These are phyloP conservation scores for Clonostachys rhizophaga DNA, from an alignment of 2,329 filamentous ascomycete genomes.

Conservation along the genomic window DNA sequence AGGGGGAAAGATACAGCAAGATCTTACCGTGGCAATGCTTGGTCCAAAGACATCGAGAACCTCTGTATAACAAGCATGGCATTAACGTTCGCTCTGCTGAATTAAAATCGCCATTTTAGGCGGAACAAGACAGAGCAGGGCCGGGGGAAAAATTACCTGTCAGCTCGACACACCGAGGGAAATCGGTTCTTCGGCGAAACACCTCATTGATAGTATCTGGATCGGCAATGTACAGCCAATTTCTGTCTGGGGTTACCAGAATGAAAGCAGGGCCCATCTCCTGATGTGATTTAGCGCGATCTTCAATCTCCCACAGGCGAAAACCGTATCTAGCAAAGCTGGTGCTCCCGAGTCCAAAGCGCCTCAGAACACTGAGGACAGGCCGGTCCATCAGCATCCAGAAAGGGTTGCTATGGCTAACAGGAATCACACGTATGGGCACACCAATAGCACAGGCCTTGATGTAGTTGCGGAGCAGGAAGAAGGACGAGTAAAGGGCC, in stretches of 20 bases:
- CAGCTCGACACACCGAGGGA: conserved; percentile 1
- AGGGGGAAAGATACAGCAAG: not conserved
- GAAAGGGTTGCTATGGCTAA: conserved; percentile 20
- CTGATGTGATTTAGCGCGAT: conserved; percentile 12
- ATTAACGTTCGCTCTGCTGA: not conserved
- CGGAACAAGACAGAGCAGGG: not conserved
- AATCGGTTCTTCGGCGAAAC: not conserved
- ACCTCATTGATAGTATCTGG: conserved; percentile 3
- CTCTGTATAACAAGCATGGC: not conserved
- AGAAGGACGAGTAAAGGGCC: not conserved
- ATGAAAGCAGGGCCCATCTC: conserved; percentile 15
- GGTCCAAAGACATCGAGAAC: conserved; percentile 1
- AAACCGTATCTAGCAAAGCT: conserved; percentile 23
- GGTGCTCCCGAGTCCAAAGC: conserved; percentile 13
- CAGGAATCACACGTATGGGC: conserved; percentile 20
- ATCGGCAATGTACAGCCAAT: conserved; percentile 4
- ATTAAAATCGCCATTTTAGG: not conserved
- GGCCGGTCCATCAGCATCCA: conserved; percentile 19
- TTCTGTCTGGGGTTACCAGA: conserved; percentile 3
- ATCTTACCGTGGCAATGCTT: not conserved
- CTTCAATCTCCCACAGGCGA: conserved; percentile 16
- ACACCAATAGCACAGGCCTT: conserved; percentile 18
- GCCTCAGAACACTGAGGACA: conserved; percentile 9
- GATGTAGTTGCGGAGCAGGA: conserved; percentile 1
- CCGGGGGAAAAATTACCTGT: not conserved